Conservation (phyloP, 257 asterid genomes). For the Fraxinus pennsylvanica region DNA sequence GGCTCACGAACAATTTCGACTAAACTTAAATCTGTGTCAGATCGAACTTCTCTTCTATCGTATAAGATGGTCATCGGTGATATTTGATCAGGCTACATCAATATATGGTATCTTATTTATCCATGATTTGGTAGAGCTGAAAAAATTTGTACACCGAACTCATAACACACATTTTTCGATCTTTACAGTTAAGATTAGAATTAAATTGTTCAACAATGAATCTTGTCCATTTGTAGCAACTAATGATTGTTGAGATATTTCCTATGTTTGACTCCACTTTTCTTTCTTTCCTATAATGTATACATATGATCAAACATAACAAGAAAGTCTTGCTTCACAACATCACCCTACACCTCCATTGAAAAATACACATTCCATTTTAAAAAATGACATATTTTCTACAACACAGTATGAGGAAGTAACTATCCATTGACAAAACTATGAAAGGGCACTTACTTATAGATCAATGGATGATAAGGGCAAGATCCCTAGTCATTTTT, state of each 20-base stretch:
- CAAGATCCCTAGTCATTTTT: conserved; percentile 27
- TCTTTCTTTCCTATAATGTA: not conserved
- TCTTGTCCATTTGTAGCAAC: not conserved
- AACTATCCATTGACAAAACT: not conserved
- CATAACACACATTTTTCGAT: not conserved
- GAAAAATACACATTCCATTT: not conserved
- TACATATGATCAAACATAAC: conserved; percentile 19
- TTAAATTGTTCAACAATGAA: no score
- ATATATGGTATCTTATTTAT: no score
- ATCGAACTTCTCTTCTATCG: not conserved
- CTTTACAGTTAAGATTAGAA: not conserved
- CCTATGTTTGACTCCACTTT: not conserved
- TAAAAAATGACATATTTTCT: not conserved
- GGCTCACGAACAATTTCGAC: not conserved
- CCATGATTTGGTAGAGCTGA: no score
- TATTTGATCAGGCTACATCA: no score
- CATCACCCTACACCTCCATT: conserved; percentile 63
- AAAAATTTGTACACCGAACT: no score
- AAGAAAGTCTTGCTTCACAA: conserved; percentile 73
- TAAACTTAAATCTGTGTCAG: no score
- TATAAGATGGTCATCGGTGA: not conserved
- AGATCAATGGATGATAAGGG: no score
- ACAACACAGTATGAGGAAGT: not conserved
- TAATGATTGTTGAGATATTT: not conserved
- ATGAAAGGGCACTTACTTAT: no score